Conservation (phyloP, 805 yeast genomes). For the Cyberlindnera galapagoensis region DNA sequence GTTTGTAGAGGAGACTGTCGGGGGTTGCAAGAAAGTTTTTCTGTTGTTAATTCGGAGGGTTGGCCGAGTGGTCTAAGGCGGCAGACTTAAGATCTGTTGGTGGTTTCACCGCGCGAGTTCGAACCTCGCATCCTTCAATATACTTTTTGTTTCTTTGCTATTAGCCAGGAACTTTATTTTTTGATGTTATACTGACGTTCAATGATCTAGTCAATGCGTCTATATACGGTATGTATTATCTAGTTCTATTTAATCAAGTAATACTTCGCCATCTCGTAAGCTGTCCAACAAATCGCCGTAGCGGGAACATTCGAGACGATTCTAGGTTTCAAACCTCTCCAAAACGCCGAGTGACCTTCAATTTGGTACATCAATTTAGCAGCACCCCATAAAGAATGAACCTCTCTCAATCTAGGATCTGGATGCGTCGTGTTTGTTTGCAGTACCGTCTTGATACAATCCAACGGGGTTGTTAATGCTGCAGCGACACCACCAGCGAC, state of each 20-base stretch:
- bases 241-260: conserved; percentile 24
- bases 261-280: conserved; percentile 91
- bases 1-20: too few relatives aligned
- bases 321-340: conserved; percentile 84
- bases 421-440: conserved; percentile 65
- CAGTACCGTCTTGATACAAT: conserved; percentile 83
- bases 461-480: conserved; percentile 90
- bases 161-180: not conserved
- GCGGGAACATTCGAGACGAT: conserved; percentile 89
- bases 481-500: conserved; percentile 94
- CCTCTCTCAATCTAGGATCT: conserved; percentile 38
- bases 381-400: conserved; percentile 67
- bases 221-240: too few relatives aligned
- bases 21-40: too few relatives aligned
- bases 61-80: conserved; percentile 19
- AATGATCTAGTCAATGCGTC: too few relatives aligned
- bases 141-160: conserved; percentile 3
- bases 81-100: conserved; percentile 17
- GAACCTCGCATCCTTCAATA: conserved; percentile 18
- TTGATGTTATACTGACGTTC: too few relatives aligned
- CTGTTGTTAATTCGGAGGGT: conserved; percentile 8
- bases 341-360: conserved; percentile 61
- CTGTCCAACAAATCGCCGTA: conserved; percentile 96
- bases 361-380: conserved; percentile 53
- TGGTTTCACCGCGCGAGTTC: conserved; percentile 17